These are phyloP conservation scores for Podospora australis DNA, from an alignment of 495 filamentous ascomycete species.

Conservation along the genomic window DNA sequence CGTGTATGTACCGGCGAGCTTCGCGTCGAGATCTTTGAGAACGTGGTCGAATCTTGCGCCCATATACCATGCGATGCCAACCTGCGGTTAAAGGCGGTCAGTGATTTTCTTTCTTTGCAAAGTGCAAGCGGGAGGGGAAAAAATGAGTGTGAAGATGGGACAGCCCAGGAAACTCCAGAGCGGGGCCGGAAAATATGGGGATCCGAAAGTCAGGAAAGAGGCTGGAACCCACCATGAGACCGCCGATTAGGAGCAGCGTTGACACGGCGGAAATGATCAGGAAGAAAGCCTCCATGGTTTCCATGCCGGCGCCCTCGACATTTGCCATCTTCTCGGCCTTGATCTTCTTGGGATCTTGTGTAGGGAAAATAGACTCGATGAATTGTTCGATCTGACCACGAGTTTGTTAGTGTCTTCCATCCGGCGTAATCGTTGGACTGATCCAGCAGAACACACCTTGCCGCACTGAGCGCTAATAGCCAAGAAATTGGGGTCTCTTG, in stretches of 20 bases:
- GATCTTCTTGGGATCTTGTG: conserved; percentile 47
- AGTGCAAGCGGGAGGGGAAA: not conserved
- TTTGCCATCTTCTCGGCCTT: conserved; percentile 17
- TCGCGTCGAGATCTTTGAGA: conserved; percentile 27
- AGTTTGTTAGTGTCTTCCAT: conserved; percentile 1
- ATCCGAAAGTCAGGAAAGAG: conserved; percentile 6
- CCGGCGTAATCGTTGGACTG: not conserved
- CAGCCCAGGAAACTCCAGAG: not conserved
- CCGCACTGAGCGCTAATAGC: conserved; percentile 88
- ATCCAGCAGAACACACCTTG: conserved; percentile 59
- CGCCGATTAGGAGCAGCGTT: conserved; percentile 32
- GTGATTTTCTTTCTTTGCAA: no score
- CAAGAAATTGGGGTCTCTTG: conserved; percentile 86
- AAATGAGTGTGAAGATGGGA: not conserved
- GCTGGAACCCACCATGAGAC: conserved; percentile 42
- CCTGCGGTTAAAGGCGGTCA: conserved; percentile 36
- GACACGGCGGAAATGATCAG: conserved; percentile 29
- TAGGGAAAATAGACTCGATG: conserved; percentile 90
- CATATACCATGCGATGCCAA: conserved; percentile 59
- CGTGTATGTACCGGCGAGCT: conserved; percentile 17
- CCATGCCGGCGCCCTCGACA: conserved; percentile 20
- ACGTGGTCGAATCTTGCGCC: conserved; percentile 55
- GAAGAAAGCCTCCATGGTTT: conserved; percentile 30
- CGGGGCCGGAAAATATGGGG: conserved; percentile 2
- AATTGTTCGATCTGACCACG: conserved; percentile 84